A percentile compares a stretch with the other conserved stretches of the same genome.
Evolutionary conservation across 2,329 filamentous ascomycete species (phyloP).

Genomic region (Aphanoascus verrucosus): DNA sequence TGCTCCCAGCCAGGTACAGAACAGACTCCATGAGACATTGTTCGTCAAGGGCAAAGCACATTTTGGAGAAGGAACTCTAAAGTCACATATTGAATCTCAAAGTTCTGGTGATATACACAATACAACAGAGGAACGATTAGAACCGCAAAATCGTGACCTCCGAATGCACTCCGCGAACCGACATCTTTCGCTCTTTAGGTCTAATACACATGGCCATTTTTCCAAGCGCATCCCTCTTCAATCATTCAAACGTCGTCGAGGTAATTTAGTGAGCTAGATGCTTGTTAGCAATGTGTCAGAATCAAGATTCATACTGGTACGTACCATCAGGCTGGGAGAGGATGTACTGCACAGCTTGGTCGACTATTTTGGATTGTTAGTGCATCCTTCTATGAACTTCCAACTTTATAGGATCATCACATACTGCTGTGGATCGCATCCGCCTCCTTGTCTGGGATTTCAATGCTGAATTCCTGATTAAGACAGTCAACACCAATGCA

Average conservation of each 20-base stretch:
- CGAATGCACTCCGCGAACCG: neutral
- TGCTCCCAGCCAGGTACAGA: no score
- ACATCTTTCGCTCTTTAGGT: slow-evolving; percentile 5
- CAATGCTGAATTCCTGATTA: slow-evolving; percentile 68
- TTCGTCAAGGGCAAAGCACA: neutral
- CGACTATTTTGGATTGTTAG: slow-evolving; percentile 47
- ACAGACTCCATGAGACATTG: neutral
- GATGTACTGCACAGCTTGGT: slow-evolving; percentile 93
- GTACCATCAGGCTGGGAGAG: slow-evolving; percentile 81
- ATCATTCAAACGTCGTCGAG: neutral
- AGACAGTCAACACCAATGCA: slow-evolving; percentile 14
- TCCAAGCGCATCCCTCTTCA: neutral
- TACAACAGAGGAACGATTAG: slow-evolving; percentile 26
- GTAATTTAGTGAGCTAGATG: slow-evolving; percentile 15
- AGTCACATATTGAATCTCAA: slow-evolving; percentile 11
- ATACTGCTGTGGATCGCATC: slow-evolving; percentile 87
- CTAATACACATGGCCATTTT: slow-evolving; percentile 4
- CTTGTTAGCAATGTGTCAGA: slow-evolving; percentile 17
- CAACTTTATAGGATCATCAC: slow-evolving; percentile 28
- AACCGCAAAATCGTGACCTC: slow-evolving; percentile 8
- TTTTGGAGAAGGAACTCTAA: neutral
- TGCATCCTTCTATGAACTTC: neutral
- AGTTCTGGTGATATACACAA: slow-evolving; percentile 35
- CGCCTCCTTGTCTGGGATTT: slow-evolving; percentile 96
- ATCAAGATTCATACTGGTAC: slow-evolving; percentile 33